A percentile compares a stretch with the other conserved stretches of the same genome.
Conservation (phyloP, 2,329 filamentous ascomycete species). For the Botrytis fabae region DNA sequence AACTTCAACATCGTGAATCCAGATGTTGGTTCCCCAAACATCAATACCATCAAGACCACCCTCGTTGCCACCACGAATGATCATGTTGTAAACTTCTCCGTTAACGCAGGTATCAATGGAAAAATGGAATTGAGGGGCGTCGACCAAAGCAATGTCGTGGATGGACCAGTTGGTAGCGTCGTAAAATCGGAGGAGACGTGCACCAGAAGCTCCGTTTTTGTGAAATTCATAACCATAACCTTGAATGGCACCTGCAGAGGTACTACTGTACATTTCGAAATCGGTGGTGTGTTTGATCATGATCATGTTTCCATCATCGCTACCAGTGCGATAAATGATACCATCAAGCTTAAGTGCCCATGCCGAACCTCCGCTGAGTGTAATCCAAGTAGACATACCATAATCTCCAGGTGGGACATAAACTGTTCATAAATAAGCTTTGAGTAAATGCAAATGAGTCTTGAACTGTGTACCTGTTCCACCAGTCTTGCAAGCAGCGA, state of each 20-base stretch:
- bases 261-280: constrained; percentile 56
- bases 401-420: constrained; percentile 43
- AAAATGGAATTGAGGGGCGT: constrained; percentile 44
- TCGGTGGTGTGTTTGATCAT: constrained; percentile 51
- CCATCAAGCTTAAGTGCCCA: constrained; percentile 56
- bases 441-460: not conserved
- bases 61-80: constrained; percentile 52
- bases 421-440: constrained; percentile 24
- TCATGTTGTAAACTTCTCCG: constrained; percentile 57
- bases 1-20: constrained; percentile 60
- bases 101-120: constrained; percentile 51
- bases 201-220: constrained; percentile 40
- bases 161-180: constrained; percentile 33
- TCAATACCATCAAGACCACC: constrained; percentile 59
- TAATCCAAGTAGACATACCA: constrained; percentile 52
- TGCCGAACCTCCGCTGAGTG: constrained; percentile 47
- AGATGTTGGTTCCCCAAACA: constrained; percentile 55
- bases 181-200: constrained; percentile 31
- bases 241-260: constrained; percentile 53
- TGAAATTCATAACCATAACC: constrained; percentile 54
- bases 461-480: constrained; percentile 43
- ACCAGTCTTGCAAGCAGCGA: constrained; percentile 51
- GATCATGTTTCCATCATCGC: constrained; percentile 52
- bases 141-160: constrained; percentile 35
- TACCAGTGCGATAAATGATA: constrained; percentile 52